phyloP scores from a whole-genome alignment of 1,139 yeast species.

The Pichia terricola region DNA sequence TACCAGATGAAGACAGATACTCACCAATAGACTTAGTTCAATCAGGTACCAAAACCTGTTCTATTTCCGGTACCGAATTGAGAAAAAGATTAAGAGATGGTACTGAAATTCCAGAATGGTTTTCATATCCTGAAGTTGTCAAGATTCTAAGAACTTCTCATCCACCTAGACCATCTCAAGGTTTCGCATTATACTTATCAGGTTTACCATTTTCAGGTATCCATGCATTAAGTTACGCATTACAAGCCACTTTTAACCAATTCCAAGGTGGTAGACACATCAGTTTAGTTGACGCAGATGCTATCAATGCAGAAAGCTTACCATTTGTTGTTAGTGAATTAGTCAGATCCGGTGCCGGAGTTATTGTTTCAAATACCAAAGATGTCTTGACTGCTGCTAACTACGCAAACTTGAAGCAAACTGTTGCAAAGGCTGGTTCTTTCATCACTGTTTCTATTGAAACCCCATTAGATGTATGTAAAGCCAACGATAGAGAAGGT shows the following conservation, averaged over 20 bases:
- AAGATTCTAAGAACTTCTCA: slow-evolving; percentile 82
- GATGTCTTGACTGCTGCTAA: slow-evolving; percentile 36
- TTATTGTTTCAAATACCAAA: slow-evolving; percentile 52
- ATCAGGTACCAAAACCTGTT: slow-evolving; percentile 69
- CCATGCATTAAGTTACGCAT: slow-evolving; percentile 69
- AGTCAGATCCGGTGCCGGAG: slow-evolving; percentile 85
- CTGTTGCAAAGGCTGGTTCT: slow-evolving; percentile 38
- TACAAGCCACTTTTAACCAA: slow-evolving; percentile 86
- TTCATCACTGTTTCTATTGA: slow-evolving; percentile 41
- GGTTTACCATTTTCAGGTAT: slow-evolving; percentile 50
- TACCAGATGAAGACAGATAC: slow-evolving; percentile 91
- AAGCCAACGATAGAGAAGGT: slow-evolving; percentile 40
- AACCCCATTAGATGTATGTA: slow-evolving; percentile 37
- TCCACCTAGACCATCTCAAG: slow-evolving; percentile 87
- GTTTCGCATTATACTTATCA: slow-evolving; percentile 62
- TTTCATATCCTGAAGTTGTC: slow-evolving; percentile 94
- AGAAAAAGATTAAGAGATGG: slow-evolving; percentile 85
- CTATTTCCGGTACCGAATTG: slow-evolving; percentile 91
- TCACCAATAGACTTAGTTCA: slow-evolving; percentile 93
- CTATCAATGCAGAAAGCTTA: slow-evolving; percentile 34
- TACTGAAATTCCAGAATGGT: slow-evolving; percentile 88
- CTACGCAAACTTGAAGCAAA: slow-evolving; percentile 28
- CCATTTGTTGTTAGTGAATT: slow-evolving; percentile 70
- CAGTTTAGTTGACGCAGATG: slow-evolving; percentile 49
- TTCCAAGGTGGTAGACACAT: slow-evolving; percentile 80